These are phyloP conservation scores for Filosporella fistucella DNA, from an alignment of 495 filamentous ascomycete species.

Conservation along the genomic window DNA sequence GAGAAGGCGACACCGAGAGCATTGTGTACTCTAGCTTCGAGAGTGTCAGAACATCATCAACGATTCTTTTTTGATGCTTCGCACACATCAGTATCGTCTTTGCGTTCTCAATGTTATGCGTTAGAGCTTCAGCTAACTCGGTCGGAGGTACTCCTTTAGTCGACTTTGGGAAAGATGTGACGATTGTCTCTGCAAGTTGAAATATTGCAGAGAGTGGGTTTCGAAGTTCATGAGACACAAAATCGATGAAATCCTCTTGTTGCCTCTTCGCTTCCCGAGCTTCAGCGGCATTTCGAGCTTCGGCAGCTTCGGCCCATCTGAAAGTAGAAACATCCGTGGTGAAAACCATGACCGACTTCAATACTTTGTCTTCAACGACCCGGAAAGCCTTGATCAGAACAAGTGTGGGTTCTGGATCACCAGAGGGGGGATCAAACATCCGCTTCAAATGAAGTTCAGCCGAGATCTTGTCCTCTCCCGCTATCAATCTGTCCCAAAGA, in stretches of 20 bases:
- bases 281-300: constrained; percentile 54
- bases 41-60: constrained; percentile 68
- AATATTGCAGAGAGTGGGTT: constrained; percentile 55
- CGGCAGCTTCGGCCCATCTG: constrained; percentile 56
- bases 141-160: constrained; percentile 6
- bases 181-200: constrained; percentile 59
- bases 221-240: constrained; percentile 14
- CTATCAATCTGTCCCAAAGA: constrained; percentile 5
- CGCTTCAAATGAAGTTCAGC: constrained; percentile 13
- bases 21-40: constrained; percentile 57
- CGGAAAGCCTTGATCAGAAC: constrained; percentile 2
- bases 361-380: constrained; percentile 4
- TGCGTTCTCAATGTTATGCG: constrained; percentile 56
- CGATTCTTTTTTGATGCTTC: constrained; percentile 72
- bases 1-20: constrained; percentile 48
- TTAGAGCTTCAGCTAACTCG: constrained; percentile 1
- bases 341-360: constrained; percentile 14
- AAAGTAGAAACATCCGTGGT: constrained; percentile 38
- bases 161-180: constrained; percentile 6
- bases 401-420: constrained; percentile 15
- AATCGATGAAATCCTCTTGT: constrained; percentile 81
- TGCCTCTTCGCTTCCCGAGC: constrained; percentile 62
- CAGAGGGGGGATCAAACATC: constrained; percentile 8
- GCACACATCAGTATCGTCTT: constrained; percentile 79
- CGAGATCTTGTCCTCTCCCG: constrained; percentile 5